Base-by-base conservation (phyloP, 2,329 filamentous ascomycete species). In the Fusarium udum region DNA sequence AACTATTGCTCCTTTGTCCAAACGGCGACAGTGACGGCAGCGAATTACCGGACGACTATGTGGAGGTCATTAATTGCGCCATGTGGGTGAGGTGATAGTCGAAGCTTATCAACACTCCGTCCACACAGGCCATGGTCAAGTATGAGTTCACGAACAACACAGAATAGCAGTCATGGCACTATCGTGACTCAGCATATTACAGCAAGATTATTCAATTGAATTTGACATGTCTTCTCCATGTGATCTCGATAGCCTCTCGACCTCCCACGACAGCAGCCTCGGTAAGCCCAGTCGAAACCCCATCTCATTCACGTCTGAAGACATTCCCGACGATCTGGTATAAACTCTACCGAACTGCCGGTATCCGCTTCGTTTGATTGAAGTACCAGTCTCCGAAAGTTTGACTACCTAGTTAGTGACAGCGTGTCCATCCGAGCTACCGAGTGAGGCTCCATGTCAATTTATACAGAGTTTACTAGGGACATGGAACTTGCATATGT, bases 311-410 rank as follows among this genome's bases (percentile, higher is more conserved):
- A 14, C 20, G n/a, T 55, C 24, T 28, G 1, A 28, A 31, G 24
- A 18, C 51, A 28, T 14, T 18, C 20, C 36, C 26, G 26, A 40
- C 15, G 15, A n/a, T 42, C 36, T 55, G 37, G 51, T 14, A 8
- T n/a, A 42, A 55, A 55, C 51, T 55, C 22, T 55, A 55, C 36
- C 26, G 26, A 55, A 42, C 51, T 55, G 36, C 51, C 51, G 51
- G 26, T 18, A 42, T 31, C 51, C 36, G 51, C 36, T 42, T 55
- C 24, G 5, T 55, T 55, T 40, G 20, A 42, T 55, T 55, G 14
- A 31, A 55, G 36, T 31, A 31, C 26, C 24, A 42, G 15, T n/a
- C 11, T 22, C 13, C 15, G 14, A 31, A 28, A 42, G 26, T 55
- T 31, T 22, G 13, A 26, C n/a, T 42, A 24, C 22, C 5, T 16